These are phyloP conservation scores for Termitomyces sp. DNA, from an alignment of 768 basidiomycete genomes.

Conservation along the genomic window DNA sequence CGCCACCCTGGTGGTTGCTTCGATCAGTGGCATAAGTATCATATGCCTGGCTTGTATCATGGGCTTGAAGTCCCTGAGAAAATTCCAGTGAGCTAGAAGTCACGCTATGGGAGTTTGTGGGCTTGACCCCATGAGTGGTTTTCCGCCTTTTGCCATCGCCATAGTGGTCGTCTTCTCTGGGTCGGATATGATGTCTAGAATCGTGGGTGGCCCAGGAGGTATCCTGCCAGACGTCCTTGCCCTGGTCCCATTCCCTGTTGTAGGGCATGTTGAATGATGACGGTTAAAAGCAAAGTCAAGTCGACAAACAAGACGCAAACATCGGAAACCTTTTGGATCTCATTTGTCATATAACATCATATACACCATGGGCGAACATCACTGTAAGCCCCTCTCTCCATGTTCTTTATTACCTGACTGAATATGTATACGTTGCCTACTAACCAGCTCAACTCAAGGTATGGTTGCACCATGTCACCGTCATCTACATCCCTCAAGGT, in stretches of 20 bases:
- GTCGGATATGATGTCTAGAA: constrained; percentile 37
- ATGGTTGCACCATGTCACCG: not conserved
- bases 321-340: constrained; percentile 18
- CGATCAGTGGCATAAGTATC: constrained; percentile 37
- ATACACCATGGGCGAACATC: constrained; percentile 61
- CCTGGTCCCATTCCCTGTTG: constrained; percentile 86
- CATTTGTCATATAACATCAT: constrained; percentile 9
- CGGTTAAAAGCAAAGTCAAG: constrained; percentile 31
- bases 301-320: constrained; percentile 29
- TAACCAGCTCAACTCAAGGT: constrained; percentile 56
- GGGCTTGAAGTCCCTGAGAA: constrained; percentile 36
- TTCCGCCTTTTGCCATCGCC: constrained; percentile 76
- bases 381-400: constrained; percentile 27
- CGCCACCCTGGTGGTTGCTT: constrained; percentile 23
- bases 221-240: constrained; percentile 60
- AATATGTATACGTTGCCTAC: constrained; percentile 11
- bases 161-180: constrained; percentile 65
- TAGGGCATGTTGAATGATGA: constrained; percentile 51
- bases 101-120: not conserved
- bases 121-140: constrained; percentile 57
- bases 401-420: not conserved
- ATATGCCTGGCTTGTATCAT: constrained; percentile 44
- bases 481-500: not conserved
- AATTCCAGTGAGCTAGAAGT: not conserved
- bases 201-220: constrained; percentile 35